phyloP scores from a whole-genome alignment of 139 green algal species.

The Coccomyxa sp. region DNA sequence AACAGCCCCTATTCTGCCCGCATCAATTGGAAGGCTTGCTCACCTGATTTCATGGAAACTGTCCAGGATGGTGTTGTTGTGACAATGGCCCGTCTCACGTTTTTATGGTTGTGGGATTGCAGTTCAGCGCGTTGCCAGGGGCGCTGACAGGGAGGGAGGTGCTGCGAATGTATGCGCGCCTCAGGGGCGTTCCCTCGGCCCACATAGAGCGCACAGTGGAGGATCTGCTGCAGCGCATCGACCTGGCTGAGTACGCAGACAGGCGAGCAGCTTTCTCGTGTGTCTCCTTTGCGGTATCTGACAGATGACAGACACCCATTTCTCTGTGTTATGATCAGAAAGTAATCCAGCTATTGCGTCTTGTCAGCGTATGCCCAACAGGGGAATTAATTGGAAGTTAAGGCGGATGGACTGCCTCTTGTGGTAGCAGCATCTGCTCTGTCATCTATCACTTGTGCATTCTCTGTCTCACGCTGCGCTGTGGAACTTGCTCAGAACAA shows the following conservation, averaged over 20 bases:
- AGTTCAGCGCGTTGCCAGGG: constrained; percentile 27
- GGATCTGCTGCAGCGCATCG: constrained; percentile 48
- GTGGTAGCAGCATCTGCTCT: background rate
- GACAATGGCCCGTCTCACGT: background rate
- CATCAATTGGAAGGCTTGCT: background rate
- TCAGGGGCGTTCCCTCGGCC: constrained; percentile 39
- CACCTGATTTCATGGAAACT: no score
- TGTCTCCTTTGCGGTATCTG: background rate
- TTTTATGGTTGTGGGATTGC: background rate
- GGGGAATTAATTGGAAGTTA: no score
- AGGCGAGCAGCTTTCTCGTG: constrained; percentile 1
- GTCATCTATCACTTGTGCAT: background rate
- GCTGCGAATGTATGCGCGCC: constrained; percentile 57
- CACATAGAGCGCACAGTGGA: constrained; percentile 15
- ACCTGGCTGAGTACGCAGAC: constrained; percentile 39
- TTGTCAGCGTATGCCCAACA: no score
- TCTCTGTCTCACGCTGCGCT: background rate
- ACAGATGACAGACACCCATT: no score
- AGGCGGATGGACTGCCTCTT: no score
- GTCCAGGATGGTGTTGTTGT: background rate
- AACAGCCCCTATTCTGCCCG: background rate
- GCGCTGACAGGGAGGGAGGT: constrained; percentile 52
- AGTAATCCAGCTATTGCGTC: no score
- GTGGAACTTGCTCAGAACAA: background rate
- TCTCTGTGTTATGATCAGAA: no score